phyloP scores from a whole-genome alignment of 2,329 filamentous ascomycete genomes.

The Colletotrichum euphorbiae region DNA sequence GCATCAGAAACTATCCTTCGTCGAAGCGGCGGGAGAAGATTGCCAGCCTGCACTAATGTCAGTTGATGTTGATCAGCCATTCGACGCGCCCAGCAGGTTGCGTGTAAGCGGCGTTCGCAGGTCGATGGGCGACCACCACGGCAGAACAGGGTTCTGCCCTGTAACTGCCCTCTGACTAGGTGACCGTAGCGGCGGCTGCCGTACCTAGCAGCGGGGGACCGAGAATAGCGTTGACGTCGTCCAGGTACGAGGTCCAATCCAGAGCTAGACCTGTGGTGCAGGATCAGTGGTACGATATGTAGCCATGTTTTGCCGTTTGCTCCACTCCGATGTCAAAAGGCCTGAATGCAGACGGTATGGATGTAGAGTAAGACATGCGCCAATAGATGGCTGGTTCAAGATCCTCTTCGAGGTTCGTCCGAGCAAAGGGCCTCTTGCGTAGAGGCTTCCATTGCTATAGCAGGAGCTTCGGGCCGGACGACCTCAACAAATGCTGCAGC shows the following conservation, averaged over 20 bases:
- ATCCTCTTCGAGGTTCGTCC: too few relatives aligned
- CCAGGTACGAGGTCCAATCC: not conserved
- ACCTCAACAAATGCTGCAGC: not conserved
- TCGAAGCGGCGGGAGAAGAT: not conserved
- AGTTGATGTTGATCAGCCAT: constrained; percentile 8
- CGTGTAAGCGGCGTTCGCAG: not conserved
- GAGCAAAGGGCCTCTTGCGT: too few relatives aligned
- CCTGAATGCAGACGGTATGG: not conserved
- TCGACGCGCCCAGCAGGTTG: not conserved
- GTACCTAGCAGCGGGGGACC: not conserved
- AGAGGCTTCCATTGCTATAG: too few relatives aligned
- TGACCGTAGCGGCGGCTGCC: constrained; percentile 1
- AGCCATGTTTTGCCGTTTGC: not conserved
- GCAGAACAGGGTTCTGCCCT: not conserved
- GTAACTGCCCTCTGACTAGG: not conserved
- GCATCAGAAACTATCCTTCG: constrained; percentile 1
- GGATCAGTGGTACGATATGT: not conserved
- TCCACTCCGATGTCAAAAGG: constrained; percentile 3
- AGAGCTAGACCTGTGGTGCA: constrained; percentile 10
- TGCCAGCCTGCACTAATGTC: not conserved
- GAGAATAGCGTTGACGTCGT: constrained; percentile 6
- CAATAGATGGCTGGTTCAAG: not conserved
- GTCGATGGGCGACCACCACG: not conserved
- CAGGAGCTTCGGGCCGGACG: not conserved
- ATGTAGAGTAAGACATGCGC: not conserved